A percentile compares a stretch with the other conserved stretches of the same genome.
Conservation (phyloP, 495 filamentous ascomycete genomes). For the Cudoniella acicularis region DNA sequence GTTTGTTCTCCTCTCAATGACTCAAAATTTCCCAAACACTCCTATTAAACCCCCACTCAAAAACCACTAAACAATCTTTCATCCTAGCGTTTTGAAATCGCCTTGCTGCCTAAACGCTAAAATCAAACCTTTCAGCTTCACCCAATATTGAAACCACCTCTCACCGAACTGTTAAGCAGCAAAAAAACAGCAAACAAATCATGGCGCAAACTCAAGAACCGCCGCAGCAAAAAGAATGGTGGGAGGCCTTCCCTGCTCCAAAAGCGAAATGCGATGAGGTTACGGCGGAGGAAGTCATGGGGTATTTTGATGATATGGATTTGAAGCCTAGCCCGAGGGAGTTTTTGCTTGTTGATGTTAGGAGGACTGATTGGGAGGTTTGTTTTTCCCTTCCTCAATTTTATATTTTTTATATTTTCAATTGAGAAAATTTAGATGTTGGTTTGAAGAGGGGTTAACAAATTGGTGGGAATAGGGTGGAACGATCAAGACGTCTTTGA, state of each 20-base stretch:
- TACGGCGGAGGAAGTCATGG: constrained; percentile 36
- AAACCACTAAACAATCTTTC: neutral
- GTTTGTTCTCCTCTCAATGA: neutral
- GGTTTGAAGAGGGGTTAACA: neutral
- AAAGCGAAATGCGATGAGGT: constrained; percentile 30
- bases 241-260: constrained; percentile 40
- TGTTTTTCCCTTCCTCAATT: too few species aligned
- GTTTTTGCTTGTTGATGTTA: constrained; percentile 62
- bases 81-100: neutral
- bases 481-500: constrained; percentile 64
- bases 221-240: constrained; percentile 24
- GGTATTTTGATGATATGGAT: constrained; percentile 42
- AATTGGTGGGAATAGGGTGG: constrained; percentile 48
- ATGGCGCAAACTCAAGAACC: constrained; percentile 6
- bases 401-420: too few species aligned
- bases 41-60: neutral
- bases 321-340: constrained; percentile 35
- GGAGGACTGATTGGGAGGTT: constrained; percentile 61
- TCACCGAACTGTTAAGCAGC: too few species aligned
- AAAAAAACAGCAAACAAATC: neutral
- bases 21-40: neutral
- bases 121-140: neutral
- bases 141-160: too few species aligned
- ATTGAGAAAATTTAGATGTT: too few species aligned
- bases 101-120: neutral